Evolutionary conservation across 2,329 filamentous ascomycete genomes (phyloP), one percentile per base, ranked within the genome.

Genomic region (Malbranchea zuffiana): DNA sequence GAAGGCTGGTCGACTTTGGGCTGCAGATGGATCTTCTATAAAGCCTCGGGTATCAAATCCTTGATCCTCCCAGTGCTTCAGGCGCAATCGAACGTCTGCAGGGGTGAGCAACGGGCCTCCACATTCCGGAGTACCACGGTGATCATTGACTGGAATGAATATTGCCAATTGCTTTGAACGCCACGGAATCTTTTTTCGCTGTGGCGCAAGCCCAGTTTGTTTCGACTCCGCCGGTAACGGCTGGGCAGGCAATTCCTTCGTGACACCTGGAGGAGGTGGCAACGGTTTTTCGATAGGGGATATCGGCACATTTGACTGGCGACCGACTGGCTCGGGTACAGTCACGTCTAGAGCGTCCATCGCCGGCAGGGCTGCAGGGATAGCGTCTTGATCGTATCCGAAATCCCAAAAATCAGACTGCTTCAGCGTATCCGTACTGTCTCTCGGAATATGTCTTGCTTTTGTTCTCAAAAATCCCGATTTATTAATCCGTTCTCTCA

Each of bases 91-190:
- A 20, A 66, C 54, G 38, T 67, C 62, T 20, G 51, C 50, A 6
- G 50, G 50, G 2, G 52, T 60, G 32, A 68, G 44, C 16, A 67
- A 52, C 20, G 50, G 54, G 32, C 56, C 50, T 12, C 55, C 52
- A 10, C 50, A 47, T 42, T 57, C 56, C 18, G 53, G 52, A 28
- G 69, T 66, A 13, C 80, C 80, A 46, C 79, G 71, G 36, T 74
- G 69, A 35, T 81, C 78, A 43, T 82, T 76, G 30, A 71, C 63
- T 4, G 82, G 82, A 13, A 87, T 61, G 17, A 78, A 64, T 28
- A 87, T 76, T 49, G 82, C 59, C 36, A 84, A 83, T 41, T 74
- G 77, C 61, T 84, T 86, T 40, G 78, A 79, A 50, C 72, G 80
- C 80, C 81, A 86, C 30, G 71, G 69, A 2, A 87, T 67, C 60